Evolutionary conservation across 2,329 filamentous ascomycete genomes (phyloP).

Genomic region (Verruconis gallopava): DNA sequence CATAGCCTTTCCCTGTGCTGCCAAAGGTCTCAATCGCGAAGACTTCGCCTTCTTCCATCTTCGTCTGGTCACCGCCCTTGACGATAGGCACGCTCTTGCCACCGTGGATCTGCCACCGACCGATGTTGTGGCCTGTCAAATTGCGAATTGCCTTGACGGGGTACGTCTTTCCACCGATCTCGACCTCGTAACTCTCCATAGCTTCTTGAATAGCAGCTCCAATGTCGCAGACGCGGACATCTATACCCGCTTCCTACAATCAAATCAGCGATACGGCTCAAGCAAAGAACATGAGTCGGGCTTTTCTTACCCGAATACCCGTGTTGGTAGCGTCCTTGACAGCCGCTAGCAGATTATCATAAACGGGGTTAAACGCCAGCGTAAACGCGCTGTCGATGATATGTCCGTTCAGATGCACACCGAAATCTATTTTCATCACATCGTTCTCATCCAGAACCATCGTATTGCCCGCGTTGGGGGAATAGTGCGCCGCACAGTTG

Average conservation of each 20-base stretch:
- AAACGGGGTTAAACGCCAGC: constrained; percentile 53
- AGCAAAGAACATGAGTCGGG: too few relatives aligned
- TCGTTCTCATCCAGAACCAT: constrained; percentile 51
- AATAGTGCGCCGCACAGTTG: constrained; percentile 76
- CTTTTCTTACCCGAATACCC: constrained; percentile 50
- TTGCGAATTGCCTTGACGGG: constrained; percentile 79
- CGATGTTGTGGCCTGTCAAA: constrained; percentile 80
- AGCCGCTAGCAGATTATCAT: constrained; percentile 53
- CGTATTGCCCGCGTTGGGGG: constrained; percentile 78
- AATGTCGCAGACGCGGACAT: constrained; percentile 77
- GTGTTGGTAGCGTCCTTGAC: constrained; percentile 58
- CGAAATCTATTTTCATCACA: constrained; percentile 64
- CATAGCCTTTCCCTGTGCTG: constrained; percentile 79
- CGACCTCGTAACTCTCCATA: constrained; percentile 87
- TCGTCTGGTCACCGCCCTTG: constrained; percentile 73
- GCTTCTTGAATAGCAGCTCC: constrained; percentile 74
- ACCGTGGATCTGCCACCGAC: constrained; percentile 81
- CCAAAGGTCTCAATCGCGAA: constrained; percentile 96
- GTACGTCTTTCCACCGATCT: constrained; percentile 64
- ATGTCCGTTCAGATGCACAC: constrained; percentile 56
- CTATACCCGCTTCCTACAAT: constrained; percentile 71
- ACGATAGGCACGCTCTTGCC: constrained; percentile 91
- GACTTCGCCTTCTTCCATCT: constrained; percentile 95
- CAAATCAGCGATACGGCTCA: too few relatives aligned
- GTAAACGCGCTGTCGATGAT: constrained; percentile 64